Evolutionary conservation across 139 green algal species (phyloP).

Genomic region (Chlorella sp.): DNA sequence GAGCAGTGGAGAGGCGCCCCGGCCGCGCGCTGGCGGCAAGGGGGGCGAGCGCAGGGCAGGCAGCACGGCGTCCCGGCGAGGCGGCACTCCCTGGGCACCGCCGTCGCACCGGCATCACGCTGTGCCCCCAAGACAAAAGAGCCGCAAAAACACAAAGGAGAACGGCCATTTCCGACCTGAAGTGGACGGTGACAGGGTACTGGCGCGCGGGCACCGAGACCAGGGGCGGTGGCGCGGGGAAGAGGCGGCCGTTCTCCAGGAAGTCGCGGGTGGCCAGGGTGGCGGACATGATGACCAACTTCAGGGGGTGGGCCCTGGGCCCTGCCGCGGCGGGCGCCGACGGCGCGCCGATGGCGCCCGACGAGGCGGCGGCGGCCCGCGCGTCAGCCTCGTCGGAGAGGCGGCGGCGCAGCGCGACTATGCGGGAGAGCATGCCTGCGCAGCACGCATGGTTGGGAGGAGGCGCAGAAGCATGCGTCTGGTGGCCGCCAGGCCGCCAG

Average conservation of each 20-base stretch:
- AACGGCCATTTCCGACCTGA: too few relatives aligned
- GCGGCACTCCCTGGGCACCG: too few relatives aligned
- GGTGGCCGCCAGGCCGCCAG: too few relatives aligned
- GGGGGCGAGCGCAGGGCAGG: too few relatives aligned
- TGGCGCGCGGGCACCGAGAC: conserved; percentile 80
- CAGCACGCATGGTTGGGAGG: background rate
- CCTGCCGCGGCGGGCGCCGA: background rate
- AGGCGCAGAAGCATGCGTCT: too few relatives aligned
- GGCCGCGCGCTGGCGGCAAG: too few relatives aligned
- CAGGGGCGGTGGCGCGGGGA: conserved; percentile 73
- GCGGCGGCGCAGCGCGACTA: conserved; percentile 78
- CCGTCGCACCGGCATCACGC: too few relatives aligned
- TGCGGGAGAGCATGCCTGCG: conserved; percentile 86
- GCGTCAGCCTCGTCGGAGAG: conserved; percentile 62
- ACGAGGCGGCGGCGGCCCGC: background rate
- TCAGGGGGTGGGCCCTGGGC: conserved; percentile 75
- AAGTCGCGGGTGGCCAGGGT: conserved; percentile 87
- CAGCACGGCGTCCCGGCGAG: too few relatives aligned
- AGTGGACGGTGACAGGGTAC: conserved; percentile 95
- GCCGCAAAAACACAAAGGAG: too few relatives aligned
- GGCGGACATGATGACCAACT: conserved; percentile 97
- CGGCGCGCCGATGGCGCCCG: too few relatives aligned
- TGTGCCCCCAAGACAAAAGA: too few relatives aligned
- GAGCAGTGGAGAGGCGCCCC: too few relatives aligned
- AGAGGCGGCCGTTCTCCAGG: conserved; percentile 77